These are phyloP conservation scores for Malbranchea zuffiana DNA, from an alignment of 2,329 filamentous ascomycete genomes.

Conservation along the genomic window DNA sequence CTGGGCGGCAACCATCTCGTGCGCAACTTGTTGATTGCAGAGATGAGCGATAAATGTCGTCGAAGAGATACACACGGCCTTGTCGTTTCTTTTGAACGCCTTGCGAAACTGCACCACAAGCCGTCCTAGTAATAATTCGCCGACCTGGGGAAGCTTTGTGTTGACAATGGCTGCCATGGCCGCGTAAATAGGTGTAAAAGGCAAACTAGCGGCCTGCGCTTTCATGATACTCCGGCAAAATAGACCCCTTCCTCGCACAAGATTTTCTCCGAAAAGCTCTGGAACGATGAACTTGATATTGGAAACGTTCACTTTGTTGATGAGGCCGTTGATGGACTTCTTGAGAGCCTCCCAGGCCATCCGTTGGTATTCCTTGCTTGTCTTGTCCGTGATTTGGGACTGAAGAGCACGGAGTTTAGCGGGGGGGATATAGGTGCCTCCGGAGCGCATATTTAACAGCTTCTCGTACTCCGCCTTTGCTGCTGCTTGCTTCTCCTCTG, in stretches of 20 bases:
- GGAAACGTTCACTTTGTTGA: conserved; percentile 97
- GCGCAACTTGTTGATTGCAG: conserved; percentile 89
- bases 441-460: conserved; percentile 81
- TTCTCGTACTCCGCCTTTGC: conserved; percentile 92
- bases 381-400: conserved; percentile 93
- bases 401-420: conserved; percentile 83
- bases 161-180: conserved; percentile 95
- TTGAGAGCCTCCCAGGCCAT: conserved; percentile 99
- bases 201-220: conserved; percentile 87
- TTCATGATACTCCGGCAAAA: conserved; percentile 98
- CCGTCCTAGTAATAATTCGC: conserved; percentile 76
- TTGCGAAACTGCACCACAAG: conserved; percentile 90
- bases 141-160: conserved; percentile 89
- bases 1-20: conserved; percentile 87
- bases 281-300: conserved; percentile 98
- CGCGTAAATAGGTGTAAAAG: conserved; percentile 92
- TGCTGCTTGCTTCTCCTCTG: conserved; percentile 75
- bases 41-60: conserved; percentile 93
- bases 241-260: conserved; percentile 78
- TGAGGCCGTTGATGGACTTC: conserved; percentile 95
- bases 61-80: conserved; percentile 83
- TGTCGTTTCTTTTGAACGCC: conserved; percentile 91
- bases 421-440: conserved; percentile 92
- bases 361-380: conserved; percentile 91
- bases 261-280: conserved; percentile 88